Conservation (phyloP, 2,329 filamentous ascomycete species). For the Dryadomyces quercus-mongolicae region DNA sequence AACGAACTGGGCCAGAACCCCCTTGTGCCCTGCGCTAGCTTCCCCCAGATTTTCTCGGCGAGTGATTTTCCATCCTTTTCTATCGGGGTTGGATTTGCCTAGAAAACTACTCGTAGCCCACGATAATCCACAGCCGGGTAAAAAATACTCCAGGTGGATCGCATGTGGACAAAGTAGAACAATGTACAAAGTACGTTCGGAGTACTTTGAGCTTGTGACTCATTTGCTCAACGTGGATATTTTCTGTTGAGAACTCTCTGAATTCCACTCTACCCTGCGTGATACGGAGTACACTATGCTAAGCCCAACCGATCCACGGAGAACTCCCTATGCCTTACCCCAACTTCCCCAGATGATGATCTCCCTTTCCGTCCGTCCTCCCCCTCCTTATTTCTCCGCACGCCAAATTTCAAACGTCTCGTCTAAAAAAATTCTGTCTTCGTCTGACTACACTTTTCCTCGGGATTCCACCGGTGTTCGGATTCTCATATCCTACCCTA, state of each 20-base stretch:
- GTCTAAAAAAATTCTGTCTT: no score
- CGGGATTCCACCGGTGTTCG: background rate
- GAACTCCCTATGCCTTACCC: no score
- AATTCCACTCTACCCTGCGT: background rate
- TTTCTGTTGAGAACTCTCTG: no score
- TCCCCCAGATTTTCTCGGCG: background rate
- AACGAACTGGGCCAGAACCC: background rate
- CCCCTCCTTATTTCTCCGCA: background rate
- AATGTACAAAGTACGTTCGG: no score
- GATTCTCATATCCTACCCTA: background rate
- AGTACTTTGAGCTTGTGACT: no score
- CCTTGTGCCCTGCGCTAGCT: background rate
- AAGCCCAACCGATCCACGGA: background rate
- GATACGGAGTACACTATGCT: background rate
- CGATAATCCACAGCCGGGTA: no score
- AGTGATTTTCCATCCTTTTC: background rate
- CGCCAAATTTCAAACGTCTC: background rate
- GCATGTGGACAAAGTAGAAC: no score
- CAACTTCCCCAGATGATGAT: background rate
- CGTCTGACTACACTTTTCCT: no score
- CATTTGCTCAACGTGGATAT: background rate
- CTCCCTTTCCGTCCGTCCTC: background rate
- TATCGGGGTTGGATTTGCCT: no score
- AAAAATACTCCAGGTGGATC: no score
- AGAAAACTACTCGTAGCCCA: background rate